These are phyloP conservation scores for Teunomyces funiuensis DNA, from an alignment of 805 yeast species.

Conservation along the genomic window DNA sequence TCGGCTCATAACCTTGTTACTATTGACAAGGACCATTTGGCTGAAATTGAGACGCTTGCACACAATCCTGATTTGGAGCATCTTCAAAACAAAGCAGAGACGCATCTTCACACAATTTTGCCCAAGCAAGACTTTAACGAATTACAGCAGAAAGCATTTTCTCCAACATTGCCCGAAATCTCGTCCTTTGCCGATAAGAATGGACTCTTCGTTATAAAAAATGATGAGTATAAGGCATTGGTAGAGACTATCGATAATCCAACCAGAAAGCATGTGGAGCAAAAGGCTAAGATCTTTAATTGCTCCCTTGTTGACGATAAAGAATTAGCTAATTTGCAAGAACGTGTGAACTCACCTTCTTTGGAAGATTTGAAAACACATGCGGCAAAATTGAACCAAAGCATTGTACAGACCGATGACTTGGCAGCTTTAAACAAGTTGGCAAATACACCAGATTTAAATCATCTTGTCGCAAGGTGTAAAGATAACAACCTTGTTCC, in stretches of 20 bases:
- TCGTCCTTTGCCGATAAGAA: slow-evolving; percentile 12
- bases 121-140: slow-evolving; percentile 4
- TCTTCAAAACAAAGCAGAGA: slow-evolving; percentile 9
- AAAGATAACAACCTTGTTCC: slow-evolving; percentile 13
- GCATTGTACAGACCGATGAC: slow-evolving; percentile 8
- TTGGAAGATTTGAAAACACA: slow-evolving; percentile 18
- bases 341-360: slow-evolving; percentile 19
- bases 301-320: neutral
- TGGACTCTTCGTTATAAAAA: slow-evolving; percentile 8
- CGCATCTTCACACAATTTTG: slow-evolving; percentile 8
- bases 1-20: slow-evolving; percentile 14
- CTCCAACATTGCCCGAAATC: slow-evolving; percentile 21
- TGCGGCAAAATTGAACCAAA: slow-evolving; percentile 10
- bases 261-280: slow-evolving; percentile 4
- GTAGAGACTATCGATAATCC: neutral
- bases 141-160: slow-evolving; percentile 11
- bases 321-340: slow-evolving; percentile 9
- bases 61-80: slow-evolving; percentile 14
- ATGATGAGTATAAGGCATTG: slow-evolving; percentile 2
- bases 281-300: slow-evolving; percentile 8
- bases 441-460: slow-evolving; percentile 10
- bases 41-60: slow-evolving; percentile 17
- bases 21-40: slow-evolving; percentile 14
- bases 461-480: slow-evolving; percentile 7
- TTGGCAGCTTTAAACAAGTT: slow-evolving; percentile 5